Percentiles rank a stretch among this genome's conserved stretches.
These are phyloP conservation scores for Plasmodium blacklocki DNA, from an alignment of 169 alveolate genomes.

Conservation along the genomic window DNA sequence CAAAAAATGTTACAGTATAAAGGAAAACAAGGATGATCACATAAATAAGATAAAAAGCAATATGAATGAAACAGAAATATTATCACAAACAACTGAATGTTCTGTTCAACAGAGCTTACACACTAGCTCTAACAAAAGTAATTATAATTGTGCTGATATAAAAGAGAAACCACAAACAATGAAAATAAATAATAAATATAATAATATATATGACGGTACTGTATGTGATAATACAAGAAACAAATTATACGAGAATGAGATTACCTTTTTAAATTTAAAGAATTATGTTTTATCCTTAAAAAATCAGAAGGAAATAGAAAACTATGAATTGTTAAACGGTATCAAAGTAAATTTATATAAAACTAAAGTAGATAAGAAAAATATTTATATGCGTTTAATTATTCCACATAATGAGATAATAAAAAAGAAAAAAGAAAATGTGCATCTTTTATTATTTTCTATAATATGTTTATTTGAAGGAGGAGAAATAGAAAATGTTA, in stretches of 20 bases:
- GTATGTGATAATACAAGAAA: too few species aligned
- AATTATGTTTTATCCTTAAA: constrained; percentile 12
- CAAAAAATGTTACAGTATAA: not conserved
- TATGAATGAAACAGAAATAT: not conserved
- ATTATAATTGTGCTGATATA: not conserved
- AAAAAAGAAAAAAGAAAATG: constrained; percentile 34
- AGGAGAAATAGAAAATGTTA: constrained; percentile 87
- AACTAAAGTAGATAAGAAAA: constrained; percentile 54
- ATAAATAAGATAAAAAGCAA: not conserved
- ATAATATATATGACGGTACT: not conserved
- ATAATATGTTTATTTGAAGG: constrained; percentile 88
- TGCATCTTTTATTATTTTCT: constrained; percentile 46
- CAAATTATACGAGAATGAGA: not conserved
- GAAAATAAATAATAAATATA: not conserved
- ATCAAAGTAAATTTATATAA: constrained; percentile 52
- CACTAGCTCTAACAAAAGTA: not conserved
- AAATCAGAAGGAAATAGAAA: constrained; percentile 37
- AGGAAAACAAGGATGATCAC: not conserved
- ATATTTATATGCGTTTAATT: constrained; percentile 49
- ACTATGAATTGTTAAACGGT: constrained; percentile 53
- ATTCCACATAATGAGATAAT: constrained; percentile 72
- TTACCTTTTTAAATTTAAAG: constrained; percentile 6
- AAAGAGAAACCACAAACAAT: not conserved
- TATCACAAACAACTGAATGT: not conserved
- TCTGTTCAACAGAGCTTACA: not conserved